Conservation (phyloP, 768 basidiomycete genomes). For the Mycena albidolilacea region DNA sequence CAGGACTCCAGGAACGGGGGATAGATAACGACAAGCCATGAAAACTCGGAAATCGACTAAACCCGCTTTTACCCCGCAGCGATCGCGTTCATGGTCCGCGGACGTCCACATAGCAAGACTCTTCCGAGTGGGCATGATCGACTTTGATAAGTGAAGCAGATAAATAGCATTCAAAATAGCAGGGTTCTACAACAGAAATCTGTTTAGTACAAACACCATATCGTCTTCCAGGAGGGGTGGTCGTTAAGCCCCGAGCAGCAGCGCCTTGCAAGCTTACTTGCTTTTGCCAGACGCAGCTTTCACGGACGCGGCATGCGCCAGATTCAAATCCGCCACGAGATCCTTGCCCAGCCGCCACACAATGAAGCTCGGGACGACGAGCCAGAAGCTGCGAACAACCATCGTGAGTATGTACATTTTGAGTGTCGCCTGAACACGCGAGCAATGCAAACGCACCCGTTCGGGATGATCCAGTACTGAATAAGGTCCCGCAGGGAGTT, state of each 20-base stretch:
- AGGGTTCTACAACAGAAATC: neutral
- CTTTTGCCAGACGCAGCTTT: constrained; percentile 40
- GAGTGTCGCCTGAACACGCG: neutral
- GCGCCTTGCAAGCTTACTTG: neutral
- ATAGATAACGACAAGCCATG: no score
- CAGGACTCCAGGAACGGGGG: no score
- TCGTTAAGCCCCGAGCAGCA: neutral
- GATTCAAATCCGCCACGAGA: constrained; percentile 61
- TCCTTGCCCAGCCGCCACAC: constrained; percentile 74
- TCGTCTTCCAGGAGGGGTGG: neutral
- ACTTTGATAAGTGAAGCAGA: neutral
- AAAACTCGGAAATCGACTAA: no score
- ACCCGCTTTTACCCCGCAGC: no score
- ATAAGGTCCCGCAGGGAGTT: constrained; percentile 69
- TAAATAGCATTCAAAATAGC: neutral
- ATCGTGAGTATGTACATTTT: neutral
- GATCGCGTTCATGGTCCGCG: no score
- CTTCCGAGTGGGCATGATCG: no score
- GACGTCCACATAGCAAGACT: no score
- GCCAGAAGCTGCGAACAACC: constrained; percentile 73
- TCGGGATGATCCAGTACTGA: constrained; percentile 81
- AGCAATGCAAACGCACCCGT: constrained; percentile 68
- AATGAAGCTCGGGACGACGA: constrained; percentile 78
- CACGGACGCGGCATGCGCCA: constrained; percentile 42
- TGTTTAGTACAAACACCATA: neutral